Evolutionary conservation across 2,329 filamentous ascomycete species (phyloP), one percentile per base, ranked within the genome.

Genomic region (Gyromitra esculenta): DNA sequence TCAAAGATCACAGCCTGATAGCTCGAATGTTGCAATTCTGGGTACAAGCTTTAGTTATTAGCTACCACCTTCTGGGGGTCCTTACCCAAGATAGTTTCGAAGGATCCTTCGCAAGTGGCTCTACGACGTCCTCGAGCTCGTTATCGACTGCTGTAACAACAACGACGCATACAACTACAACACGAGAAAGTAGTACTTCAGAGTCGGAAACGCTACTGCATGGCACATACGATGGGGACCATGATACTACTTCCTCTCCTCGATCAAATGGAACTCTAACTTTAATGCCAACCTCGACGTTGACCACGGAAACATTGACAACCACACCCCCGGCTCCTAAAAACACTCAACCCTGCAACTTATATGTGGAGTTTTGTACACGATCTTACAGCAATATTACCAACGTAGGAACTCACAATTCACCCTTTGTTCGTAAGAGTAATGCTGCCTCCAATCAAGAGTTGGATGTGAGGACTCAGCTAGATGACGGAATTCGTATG

Each of bases 381-480:
- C 88, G 92, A 75, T 90, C 89, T 80, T 96, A 94, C 84, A 89
- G 91, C 86, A 94, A 96, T 83, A 91, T 96, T 83, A 94, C 92
- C 73, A 87, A 92, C 81, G 88, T 96, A 0, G 89, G 88, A 21
- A 90, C 90, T 18, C 93, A 96, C 85, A 96, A 96, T 85, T 93
- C 91, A 54, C 92, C 92, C 9, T 96, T 96, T 82, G 87, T 90
- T 52, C 86, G 88, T 7, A 82, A 86, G 15, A 91, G 91, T 80
- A 94, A 91, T 82, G 88, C 91, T 8, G 92, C 90, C 13, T 88
- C 91, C 71, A 96, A 96, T 83, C 93, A 96, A 84, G 86, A 86
- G 37, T 86, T 92, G 57, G 83, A 86, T 21, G 92, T 96, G 63
- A 87, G 85, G 11, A 85, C 87, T 43, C 93, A 96, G 84, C 86